Conservation (phyloP, 2,329 filamentous ascomycete genomes). For the Chaetoscypha palmicola region DNA sequence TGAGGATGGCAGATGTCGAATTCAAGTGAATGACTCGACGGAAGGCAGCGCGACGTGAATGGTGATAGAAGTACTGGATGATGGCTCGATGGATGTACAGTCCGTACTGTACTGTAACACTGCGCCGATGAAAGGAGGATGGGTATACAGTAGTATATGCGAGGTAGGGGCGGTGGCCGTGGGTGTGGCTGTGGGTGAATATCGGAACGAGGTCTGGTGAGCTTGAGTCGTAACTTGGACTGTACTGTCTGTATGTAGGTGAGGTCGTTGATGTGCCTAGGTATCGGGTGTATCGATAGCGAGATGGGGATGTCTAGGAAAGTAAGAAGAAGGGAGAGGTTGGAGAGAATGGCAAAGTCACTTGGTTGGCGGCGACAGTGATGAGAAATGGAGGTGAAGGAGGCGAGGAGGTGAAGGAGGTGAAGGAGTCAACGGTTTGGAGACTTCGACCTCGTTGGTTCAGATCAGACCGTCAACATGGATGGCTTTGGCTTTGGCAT, state of each 20-base stretch:
- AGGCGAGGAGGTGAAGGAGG: neutral
- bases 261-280: neutral
- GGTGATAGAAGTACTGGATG: neutral
- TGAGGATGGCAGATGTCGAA: slow-evolving; percentile 17
- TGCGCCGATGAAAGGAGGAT: neutral
- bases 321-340: neutral
- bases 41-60: neutral
- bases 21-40: slow-evolving; percentile 26
- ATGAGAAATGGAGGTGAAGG: neutral
- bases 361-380: neutral
- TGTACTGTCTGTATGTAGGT: neutral
- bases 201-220: neutral
- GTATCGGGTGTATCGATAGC: neutral
- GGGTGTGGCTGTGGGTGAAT: neutral
- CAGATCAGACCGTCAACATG: too few species aligned
- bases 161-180: neutral
- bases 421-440: too few species aligned
- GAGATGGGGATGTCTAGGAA: neutral
- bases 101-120: neutral
- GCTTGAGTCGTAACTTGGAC: neutral
- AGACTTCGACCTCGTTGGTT: too few species aligned
- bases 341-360: neutral
- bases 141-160: too few species aligned
- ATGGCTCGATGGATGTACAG: neutral
- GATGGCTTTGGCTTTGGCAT: too few species aligned